Base-by-base conservation (phyloP, 208 protist species). In the Naegleria lovaniensis region DNA sequence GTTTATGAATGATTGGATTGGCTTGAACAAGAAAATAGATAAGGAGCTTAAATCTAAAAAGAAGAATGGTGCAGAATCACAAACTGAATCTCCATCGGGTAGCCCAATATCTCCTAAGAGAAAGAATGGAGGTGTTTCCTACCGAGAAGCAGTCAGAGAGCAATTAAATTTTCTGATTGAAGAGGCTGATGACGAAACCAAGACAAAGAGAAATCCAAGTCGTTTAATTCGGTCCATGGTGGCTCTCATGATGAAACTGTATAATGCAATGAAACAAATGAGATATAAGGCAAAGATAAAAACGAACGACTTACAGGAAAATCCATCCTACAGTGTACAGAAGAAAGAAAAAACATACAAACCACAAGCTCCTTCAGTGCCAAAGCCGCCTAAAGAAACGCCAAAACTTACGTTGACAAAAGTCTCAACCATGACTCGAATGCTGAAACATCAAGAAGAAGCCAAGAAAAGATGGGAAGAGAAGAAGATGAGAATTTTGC, bases 381-480 rank as follows among this genome's bases (percentile, higher is more conserved):
- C 29, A 29, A 85, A 48, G 1, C 15, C 15, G 0, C 83, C 83
- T 33, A 85, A 85, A 51, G n/a, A 16, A 40, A 19, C 83, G n/a
- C 38, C 76, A 22, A 33, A 33, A 6, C 76, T 33, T 5, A 33
- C 76, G 2, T 33, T 19, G 6, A 41, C 29, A 19, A 40, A 40
- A 84, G 33, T 41, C 2, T 43, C 83, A 16, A 43, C 83, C 7
- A 43, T 48, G 39, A 85, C 33, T 6, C 15, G 83, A 85, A 85
- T 85, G 83, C 36, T 85, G 2, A 85, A 85, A 29, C 33, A 48
- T n/a, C 83, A 85, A 85, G 83, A 85, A 29, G 39, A 85, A 22
- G 38, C 83, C 29, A 85, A 85, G 40, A 16, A 43, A 1, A 85
- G 11, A 85, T 85, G 83, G 83, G 83, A 85, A 29, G 33, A 85